A percentile compares a stretch with the other conserved stretches of the same genome.
Conservation (phyloP, 2,329 filamentous ascomycete species). For the Nemania sp. region DNA sequence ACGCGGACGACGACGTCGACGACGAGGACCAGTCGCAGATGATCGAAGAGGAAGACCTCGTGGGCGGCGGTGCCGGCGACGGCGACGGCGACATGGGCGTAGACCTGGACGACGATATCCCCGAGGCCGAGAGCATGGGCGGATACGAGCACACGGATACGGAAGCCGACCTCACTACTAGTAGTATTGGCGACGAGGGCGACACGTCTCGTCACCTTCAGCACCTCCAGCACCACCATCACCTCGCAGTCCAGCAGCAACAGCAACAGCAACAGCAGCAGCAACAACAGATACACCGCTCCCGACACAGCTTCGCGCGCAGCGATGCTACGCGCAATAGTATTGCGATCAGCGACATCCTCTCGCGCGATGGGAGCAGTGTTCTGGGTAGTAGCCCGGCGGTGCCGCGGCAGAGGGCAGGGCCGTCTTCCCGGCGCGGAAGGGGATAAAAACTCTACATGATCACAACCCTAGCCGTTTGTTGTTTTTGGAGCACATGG, state of each 20-base stretch:
- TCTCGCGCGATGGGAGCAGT: slow-evolving; percentile 62
- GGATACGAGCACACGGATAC: slow-evolving; percentile 80
- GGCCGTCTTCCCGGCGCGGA: slow-evolving; percentile 28
- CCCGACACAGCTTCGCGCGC: slow-evolving; percentile 45
- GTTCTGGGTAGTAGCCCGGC: slow-evolving; percentile 59
- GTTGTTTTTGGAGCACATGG: neutral
- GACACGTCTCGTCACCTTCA: slow-evolving; percentile 41
- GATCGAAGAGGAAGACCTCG: slow-evolving; percentile 65
- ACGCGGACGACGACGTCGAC: slow-evolving; percentile 56
- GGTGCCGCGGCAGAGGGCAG: slow-evolving; percentile 41
- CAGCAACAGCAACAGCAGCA: no score
- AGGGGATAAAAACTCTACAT: slow-evolving; percentile 19
- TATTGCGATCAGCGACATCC: slow-evolving; percentile 59
- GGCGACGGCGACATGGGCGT: slow-evolving; percentile 62
- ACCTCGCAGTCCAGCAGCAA: no score
- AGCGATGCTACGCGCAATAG: slow-evolving; percentile 52
- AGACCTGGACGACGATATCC: slow-evolving; percentile 73
- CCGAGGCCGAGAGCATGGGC: slow-evolving; percentile 60
- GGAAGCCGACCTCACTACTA: slow-evolving; percentile 63
- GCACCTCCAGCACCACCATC: slow-evolving; percentile 11
- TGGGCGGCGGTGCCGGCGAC: slow-evolving; percentile 38
- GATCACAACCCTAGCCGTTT: neutral
- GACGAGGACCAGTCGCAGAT: slow-evolving; percentile 61
- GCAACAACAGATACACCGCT: slow-evolving; percentile 34
- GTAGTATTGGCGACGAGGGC: slow-evolving; percentile 47